Base-by-base conservation (phyloP, 2,329 filamentous ascomycete genomes). In the Camillea tinctor region DNA sequence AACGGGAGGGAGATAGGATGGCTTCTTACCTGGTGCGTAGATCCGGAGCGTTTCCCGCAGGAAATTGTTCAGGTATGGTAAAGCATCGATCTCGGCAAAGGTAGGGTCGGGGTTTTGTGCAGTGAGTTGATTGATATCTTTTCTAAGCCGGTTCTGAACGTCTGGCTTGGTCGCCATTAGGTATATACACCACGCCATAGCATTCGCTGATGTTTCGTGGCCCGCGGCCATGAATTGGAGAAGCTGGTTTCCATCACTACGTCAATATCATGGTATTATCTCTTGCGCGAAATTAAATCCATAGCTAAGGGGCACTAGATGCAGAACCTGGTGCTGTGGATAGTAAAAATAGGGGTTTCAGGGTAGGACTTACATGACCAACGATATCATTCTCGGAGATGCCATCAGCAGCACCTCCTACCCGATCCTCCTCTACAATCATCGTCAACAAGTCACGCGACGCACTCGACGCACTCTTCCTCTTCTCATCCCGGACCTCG, bases 191-290 rank as follows among this genome's bases (percentile, higher is more conserved):
- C 76, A 78, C 0, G 71, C 66, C 1, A 77, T 59, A 0, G 71
- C 68, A 1, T 69, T 69, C 3, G 75, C 74, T 4, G 73, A 76
- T 0, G 76, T 77, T 44, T 77, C 75, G 40, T 77, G 75, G 0
- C 75, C 75, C 22, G 75, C 71, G 4, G 73, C 67, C 63, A 77
- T 66, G 50, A 77, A 70, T 36, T 77, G 76, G 48, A 78, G 63
- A 17, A 74, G 52, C 63, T 65, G 40, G 7, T 53, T 15, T 30
- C 20, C 11, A 44, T 2, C 9, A 11, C n/a, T n/a, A n/a, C n/a
- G n/a, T n/a, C n/a, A n/a, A n/a, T n/a, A 36, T 26, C 20, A 26
- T 20, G 2, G 13, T n/a, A 22, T 51, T 22, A 24, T 26, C 8
- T 8, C 6, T 5, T 6, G 6, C 26, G 19, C 7, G n/a, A 40